A percentile compares a stretch with the other conserved stretches of the same genome.
These are phyloP conservation scores for Fremontodendron californicum DNA, from an alignment of 345 rosid genomes.

Conservation along the genomic window DNA sequence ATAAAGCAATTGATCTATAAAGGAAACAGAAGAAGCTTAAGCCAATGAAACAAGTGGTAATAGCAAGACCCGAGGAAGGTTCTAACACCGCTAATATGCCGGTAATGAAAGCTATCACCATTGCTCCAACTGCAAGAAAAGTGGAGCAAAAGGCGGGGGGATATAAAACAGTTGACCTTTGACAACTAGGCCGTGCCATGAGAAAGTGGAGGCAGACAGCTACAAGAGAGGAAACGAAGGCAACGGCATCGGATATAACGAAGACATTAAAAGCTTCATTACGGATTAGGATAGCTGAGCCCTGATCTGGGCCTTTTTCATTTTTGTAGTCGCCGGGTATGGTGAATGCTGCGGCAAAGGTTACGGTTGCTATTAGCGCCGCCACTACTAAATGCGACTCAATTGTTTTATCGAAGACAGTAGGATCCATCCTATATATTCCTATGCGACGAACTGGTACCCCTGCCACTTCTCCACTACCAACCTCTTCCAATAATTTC, in stretches of 20 bases:
- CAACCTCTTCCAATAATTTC: neutral
- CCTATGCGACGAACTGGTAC: neutral
- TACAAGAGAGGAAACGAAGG: conserved; percentile 17
- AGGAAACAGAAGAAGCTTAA: neutral
- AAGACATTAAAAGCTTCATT: conserved; percentile 12
- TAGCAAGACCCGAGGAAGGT: neutral
- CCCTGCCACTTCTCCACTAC: neutral
- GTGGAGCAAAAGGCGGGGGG: accelerated
- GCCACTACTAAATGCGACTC: conserved; percentile 2
- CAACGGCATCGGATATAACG: neutral
- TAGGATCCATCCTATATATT: neutral
- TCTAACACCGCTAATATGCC: conserved; percentile 13
- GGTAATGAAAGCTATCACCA: conserved; percentile 10
- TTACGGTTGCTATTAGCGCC: too few species aligned
- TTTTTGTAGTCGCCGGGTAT: conserved; percentile 20
- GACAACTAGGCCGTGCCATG: neutral
- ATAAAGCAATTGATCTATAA: neutral
- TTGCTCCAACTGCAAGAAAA: neutral
- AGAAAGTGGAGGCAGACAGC: neutral
- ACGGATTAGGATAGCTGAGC: neutral
- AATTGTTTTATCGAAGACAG: neutral
- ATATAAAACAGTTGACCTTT: neutral
- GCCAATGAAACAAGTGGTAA: neutral
- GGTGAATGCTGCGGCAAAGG: conserved; percentile 18
- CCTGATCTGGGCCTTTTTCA: neutral